Evolutionary conservation across 192 early-diverging fungal genomes (phyloP).

Genomic region (Endogone sp.): DNA sequence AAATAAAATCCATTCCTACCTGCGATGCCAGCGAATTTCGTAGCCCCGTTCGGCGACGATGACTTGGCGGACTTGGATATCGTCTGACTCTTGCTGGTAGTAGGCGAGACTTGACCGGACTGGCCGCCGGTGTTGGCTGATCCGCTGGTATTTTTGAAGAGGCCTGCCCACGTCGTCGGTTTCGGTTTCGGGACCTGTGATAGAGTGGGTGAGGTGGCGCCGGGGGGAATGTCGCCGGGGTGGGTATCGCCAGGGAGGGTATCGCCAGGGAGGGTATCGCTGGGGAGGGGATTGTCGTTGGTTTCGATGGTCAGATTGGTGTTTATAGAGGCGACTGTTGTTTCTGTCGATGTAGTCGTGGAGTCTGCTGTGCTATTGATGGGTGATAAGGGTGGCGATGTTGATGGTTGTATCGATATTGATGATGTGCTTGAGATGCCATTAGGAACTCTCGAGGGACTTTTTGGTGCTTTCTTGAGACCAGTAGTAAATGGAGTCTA

Average conservation of each 20-base stretch:
- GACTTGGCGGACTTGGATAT: not conserved
- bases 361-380: not conserved
- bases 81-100: not conserved
- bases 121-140: not conserved
- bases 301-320: not conserved
- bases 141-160: slow-evolving; percentile 23
- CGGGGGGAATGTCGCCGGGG: too few species aligned
- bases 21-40: slow-evolving; percentile 24
- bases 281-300: not conserved
- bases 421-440: slow-evolving; percentile 16
- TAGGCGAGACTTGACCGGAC: not conserved
- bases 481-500: not conserved
- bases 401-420: not conserved
- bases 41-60: slow-evolving; percentile 1
- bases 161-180: slow-evolving; percentile 37
- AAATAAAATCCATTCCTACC: slow-evolving; percentile 3
- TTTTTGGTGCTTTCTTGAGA: not conserved
- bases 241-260: too few species aligned
- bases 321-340: slow-evolving; percentile 1
- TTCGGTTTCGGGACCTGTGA: slow-evolving; percentile 27
- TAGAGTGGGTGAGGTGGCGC: slow-evolving; percentile 5
- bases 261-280: too few species aligned
- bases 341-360: not conserved
- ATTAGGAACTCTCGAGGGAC: not conserved
- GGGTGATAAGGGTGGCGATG: not conserved